These are phyloP conservation scores for Hirsutella rhossiliensis DNA, from an alignment of 2,329 filamentous ascomycete species.

Conservation along the genomic window DNA sequence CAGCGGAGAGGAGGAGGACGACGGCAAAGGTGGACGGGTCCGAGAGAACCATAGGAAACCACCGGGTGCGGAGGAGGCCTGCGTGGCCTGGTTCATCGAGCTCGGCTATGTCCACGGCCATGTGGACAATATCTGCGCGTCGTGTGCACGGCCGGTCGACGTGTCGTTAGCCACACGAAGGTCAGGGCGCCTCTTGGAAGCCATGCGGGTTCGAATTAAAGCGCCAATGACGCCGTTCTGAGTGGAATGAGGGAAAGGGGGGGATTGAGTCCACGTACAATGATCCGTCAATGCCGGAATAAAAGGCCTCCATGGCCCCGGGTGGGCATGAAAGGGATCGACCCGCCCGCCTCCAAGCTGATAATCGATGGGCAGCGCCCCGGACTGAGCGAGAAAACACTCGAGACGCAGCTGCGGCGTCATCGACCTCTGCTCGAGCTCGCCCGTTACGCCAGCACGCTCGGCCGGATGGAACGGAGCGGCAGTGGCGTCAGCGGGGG, in stretches of 20 bases:
- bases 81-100: conserved; percentile 12
- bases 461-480: too few relatives aligned
- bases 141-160: neutral
- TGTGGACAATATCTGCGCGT: conserved; percentile 12
- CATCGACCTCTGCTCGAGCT: too few relatives aligned
- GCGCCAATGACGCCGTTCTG: neutral
- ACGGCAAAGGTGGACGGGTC: conserved; percentile 13
- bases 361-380: conserved; percentile 5
- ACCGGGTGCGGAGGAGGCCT: conserved; percentile 14
- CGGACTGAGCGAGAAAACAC: neutral
- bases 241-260: neutral
- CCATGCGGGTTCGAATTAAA: too few relatives aligned
- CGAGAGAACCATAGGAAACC: conserved; percentile 15
- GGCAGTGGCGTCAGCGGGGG: too few relatives aligned
- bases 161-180: neutral
- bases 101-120: conserved; percentile 17
- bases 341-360: conserved; percentile 12
- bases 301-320: conserved; percentile 8
- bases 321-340: conserved; percentile 14
- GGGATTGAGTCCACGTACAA: conserved; percentile 7
- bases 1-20: conserved; percentile 16
- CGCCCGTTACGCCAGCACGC: too few relatives aligned
- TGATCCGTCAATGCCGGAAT: conserved; percentile 13
- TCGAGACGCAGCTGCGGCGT: neutral
- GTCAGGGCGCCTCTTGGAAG: too few relatives aligned